Base-by-base conservation (phyloP, 2,329 filamentous ascomycete species). In the Penicillium italicum region DNA sequence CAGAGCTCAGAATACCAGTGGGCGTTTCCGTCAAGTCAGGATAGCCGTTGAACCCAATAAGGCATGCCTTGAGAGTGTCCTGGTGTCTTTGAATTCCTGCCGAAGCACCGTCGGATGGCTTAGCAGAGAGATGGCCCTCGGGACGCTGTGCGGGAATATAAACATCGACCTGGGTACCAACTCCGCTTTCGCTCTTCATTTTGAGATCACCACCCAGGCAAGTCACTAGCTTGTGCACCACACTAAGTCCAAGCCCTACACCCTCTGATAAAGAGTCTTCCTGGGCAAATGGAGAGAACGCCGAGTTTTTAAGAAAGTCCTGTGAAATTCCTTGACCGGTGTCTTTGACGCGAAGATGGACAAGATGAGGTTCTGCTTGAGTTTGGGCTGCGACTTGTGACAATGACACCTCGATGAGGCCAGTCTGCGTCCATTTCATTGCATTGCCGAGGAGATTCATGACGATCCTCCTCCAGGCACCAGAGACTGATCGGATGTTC, bases 201-300 rank as follows among this genome's bases (percentile, higher is more conserved):
- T 82, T 77, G 22, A 88, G 79, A 0, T 75, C 74, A 0, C 85
- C 85, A 6, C 78, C 77, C 0, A 88, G 73, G 37, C 80, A 79
- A 16, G 78, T 76, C 2, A 86, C 78, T 2, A 89, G 80, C 62
- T 74, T 61, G 20, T 79, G 77, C 0, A 88, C 85, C 7, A 89
- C 80, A 46, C 80, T 84, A 18, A 89, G 72, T 0, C 87, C 86
- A 0, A 89, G 74, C 0, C 87, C 86, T 0, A 83, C 82, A 0
- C 87, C 86, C 0, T 82, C 78, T 0, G 79, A 74, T 0, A 88
- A 68, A 0, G 74, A 65, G 34, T 85, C 78, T 62, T 88, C 86
- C 59, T 89, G 86, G 0, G 78, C 71, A 57, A 89, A 89, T 0
- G 85, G 82, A 0, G 78, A 79, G 63, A 85, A 89, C 0, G 88